phyloP scores from a whole-genome alignment of 352 stramenopile species.

The Pilasporangium apinafurcum region DNA sequence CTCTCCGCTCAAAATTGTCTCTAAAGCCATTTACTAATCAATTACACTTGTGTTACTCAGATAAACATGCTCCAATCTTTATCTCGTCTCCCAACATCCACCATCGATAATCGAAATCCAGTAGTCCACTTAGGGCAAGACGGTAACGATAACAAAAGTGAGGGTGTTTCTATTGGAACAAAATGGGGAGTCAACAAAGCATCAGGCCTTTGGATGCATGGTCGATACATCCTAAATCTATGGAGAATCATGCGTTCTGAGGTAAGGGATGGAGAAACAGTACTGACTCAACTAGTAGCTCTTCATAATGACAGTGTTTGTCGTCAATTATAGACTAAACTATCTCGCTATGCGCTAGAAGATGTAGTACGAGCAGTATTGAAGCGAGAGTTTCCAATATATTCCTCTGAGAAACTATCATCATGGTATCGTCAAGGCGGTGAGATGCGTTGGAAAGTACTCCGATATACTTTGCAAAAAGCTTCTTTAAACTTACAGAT shows the following conservation, averaged over 20 bases:
- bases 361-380: slow-evolving; percentile 66
- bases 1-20: no score
- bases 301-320: slow-evolving; percentile 1
- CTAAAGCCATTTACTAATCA: not conserved
- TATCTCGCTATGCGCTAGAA: slow-evolving; percentile 77
- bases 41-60: slow-evolving; percentile 9
- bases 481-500: slow-evolving; percentile 66
- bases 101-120: slow-evolving; percentile 51
- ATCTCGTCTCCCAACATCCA: slow-evolving; percentile 42
- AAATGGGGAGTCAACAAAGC: slow-evolving; percentile 76
- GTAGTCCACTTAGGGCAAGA: slow-evolving; percentile 13
- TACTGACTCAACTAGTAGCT: not conserved
- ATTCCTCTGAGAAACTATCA: slow-evolving; percentile 47
- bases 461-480: slow-evolving; percentile 40
- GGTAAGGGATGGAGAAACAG: slow-evolving; percentile 26
- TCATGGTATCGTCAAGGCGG: slow-evolving; percentile 43
- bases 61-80: slow-evolving; percentile 70
- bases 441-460: slow-evolving; percentile 39
- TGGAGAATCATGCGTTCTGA: slow-evolving; percentile 86
- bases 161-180: slow-evolving; percentile 49
- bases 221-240: slow-evolving; percentile 89
- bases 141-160: slow-evolving; percentile 16
- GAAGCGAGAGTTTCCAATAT: slow-evolving; percentile 54
- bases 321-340: slow-evolving; percentile 51
- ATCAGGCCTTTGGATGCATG: slow-evolving; percentile 86